phyloP scores from a whole-genome alignment of 179 eudicot genomes.

The Camellia oleifera region DNA sequence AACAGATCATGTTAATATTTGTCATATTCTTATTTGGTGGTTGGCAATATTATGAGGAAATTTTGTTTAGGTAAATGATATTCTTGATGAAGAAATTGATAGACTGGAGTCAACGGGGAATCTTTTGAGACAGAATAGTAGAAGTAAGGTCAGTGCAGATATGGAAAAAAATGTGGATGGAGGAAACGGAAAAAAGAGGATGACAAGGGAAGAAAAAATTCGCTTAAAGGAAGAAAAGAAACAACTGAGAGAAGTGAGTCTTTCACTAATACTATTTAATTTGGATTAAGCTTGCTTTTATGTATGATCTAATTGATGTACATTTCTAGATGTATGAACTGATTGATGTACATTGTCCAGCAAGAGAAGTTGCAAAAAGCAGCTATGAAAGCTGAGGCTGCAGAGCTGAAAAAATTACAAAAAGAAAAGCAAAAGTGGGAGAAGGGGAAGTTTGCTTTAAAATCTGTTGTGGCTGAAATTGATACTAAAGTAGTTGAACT shows the following conservation, averaged over 20 bases:
- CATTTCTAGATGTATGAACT: neutral
- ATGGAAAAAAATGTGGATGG: conserved; percentile 27
- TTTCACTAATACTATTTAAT: conserved; percentile 8
- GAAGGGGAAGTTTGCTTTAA: conserved; percentile 61
- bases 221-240: conserved; percentile 62
- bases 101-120: conserved; percentile 16
- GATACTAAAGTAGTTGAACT: conserved; percentile 68
- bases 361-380: conserved; percentile 66
- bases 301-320: conserved; percentile 12
- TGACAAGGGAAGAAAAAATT: conserved; percentile 51
- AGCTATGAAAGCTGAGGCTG: conserved; percentile 77
- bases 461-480: conserved; percentile 65
- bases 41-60: neutral
- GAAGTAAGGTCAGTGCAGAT: conserved; percentile 27
- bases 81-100: conserved; percentile 31
- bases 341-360: conserved; percentile 33
- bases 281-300: neutral
- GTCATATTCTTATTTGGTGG: neutral
- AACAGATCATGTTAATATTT: too few species aligned
- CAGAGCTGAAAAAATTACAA: conserved; percentile 50
- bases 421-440: conserved; percentile 77
- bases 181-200: conserved; percentile 33
- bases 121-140: conserved; percentile 20
- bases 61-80: conserved; percentile 10
- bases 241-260: conserved; percentile 60